Conservation (phyloP, 139 green algal genomes). For the Protoeuglena noctilucae region DNA sequence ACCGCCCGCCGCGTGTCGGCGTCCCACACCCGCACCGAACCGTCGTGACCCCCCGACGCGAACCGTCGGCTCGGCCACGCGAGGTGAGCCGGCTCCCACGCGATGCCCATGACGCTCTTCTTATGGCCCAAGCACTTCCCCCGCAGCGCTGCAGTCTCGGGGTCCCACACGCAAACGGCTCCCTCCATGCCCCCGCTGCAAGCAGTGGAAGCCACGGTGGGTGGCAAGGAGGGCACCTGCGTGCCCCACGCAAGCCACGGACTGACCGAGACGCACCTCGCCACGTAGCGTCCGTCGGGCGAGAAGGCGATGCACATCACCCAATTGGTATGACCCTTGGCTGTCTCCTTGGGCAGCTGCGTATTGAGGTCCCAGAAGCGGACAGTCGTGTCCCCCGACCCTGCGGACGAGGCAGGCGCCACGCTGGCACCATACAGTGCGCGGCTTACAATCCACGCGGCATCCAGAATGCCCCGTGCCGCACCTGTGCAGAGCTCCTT, state of each 20-base stretch:
- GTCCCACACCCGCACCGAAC: constrained; percentile 46
- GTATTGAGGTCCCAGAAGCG: constrained; percentile 87
- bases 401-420: too few relatives aligned
- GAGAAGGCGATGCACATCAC: constrained; percentile 85
- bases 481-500: constrained; percentile 63
- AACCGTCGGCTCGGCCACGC: constrained; percentile 52
- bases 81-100: constrained; percentile 87
- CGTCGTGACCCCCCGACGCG: constrained; percentile 62
- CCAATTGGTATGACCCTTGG: constrained; percentile 72
- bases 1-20: background rate
- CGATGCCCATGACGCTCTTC: constrained; percentile 81
- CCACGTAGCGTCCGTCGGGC: constrained; percentile 58
- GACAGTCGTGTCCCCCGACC: constrained; percentile 75
- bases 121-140: constrained; percentile 60
- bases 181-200: constrained; percentile 75
- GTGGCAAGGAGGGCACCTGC: too few relatives aligned
- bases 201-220: too few relatives aligned
- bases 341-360: constrained; percentile 36
- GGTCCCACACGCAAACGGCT: constrained; percentile 72
- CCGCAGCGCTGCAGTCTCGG: constrained; percentile 25
- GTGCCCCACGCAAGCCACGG: too few relatives aligned
- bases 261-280: constrained; percentile 4
- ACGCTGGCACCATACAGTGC: too few relatives aligned
- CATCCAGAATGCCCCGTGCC: too few relatives aligned
- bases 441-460: too few relatives aligned